These are phyloP conservation scores for Termitomyces sp. DNA, from an alignment of 768 basidiomycete genomes.

Conservation along the genomic window DNA sequence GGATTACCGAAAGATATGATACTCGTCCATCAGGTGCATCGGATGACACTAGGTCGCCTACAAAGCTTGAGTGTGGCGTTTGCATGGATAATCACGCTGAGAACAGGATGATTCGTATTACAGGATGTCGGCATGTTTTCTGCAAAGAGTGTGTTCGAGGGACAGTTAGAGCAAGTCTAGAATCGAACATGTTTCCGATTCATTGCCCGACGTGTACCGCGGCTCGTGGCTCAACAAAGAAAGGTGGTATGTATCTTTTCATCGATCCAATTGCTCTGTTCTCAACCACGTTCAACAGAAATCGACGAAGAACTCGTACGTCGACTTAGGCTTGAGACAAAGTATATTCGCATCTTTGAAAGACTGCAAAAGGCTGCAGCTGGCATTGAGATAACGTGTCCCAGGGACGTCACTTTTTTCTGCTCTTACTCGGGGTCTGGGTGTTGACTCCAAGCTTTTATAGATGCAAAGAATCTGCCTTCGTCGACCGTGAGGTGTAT, in stretches of 20 bases:
- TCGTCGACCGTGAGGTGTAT: conserved; percentile 47
- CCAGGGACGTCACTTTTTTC: conserved; percentile 29
- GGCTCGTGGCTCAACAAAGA: conserved; percentile 4
- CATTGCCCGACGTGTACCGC: conserved; percentile 51
- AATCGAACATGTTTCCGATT: conserved; percentile 51
- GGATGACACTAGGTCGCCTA: not conserved
- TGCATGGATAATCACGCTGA: conserved; percentile 44
- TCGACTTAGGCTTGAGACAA: conserved; percentile 37
- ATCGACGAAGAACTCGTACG: conserved; percentile 34
- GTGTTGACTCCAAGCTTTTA: not conserved
- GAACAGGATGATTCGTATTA: not conserved
- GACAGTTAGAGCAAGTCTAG: conserved; percentile 39
- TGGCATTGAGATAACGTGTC: conserved; percentile 42
- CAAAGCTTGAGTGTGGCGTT: conserved; percentile 34
- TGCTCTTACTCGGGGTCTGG: not conserved
- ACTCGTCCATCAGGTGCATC: not conserved
- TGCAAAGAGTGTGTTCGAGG: conserved; percentile 47
- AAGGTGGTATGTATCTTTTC: not conserved
- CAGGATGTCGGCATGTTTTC: conserved; percentile 42
- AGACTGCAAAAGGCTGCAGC: conserved; percentile 40
- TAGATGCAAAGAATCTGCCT: conserved; percentile 44
- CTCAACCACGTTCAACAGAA: conserved; percentile 22
- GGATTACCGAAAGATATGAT: not conserved
- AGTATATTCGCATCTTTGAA: conserved; percentile 32
- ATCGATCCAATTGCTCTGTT: not conserved